phyloP scores from a whole-genome alignment of 2,329 filamentous ascomycete genomes.

The Phyllosticta capitalensis region DNA sequence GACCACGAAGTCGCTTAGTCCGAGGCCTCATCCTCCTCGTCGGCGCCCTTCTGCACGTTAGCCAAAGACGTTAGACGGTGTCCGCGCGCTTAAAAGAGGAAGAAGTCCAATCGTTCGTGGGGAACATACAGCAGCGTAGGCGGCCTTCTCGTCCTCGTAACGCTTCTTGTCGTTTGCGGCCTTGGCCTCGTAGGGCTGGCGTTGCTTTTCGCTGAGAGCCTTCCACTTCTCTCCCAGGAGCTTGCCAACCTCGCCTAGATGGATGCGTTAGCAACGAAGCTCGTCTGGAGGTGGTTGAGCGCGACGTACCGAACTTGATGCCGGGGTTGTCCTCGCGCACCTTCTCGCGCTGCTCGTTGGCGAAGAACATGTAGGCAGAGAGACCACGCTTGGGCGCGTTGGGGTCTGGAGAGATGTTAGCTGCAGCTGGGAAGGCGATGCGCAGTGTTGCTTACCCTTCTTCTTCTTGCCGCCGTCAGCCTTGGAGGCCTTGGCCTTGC shows the following conservation, averaged over 20 bases:
- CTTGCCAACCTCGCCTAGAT: slow-evolving; percentile 85
- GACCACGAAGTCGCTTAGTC: slow-evolving; percentile 19
- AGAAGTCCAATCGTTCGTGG: background rate
- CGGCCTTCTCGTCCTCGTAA: slow-evolving; percentile 95
- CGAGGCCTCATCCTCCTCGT: slow-evolving; percentile 30
- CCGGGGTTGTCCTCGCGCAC: slow-evolving; percentile 97
- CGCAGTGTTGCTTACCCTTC: slow-evolving; percentile 48
- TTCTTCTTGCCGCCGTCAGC: slow-evolving; percentile 54
- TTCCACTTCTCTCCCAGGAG: slow-evolving; percentile 98
- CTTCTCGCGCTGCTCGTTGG: slow-evolving; percentile 97
- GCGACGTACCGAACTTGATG: slow-evolving; percentile 75
- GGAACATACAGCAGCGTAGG: slow-evolving; percentile 40
- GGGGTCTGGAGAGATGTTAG: slow-evolving; percentile 55
- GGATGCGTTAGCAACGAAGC: slow-evolving; percentile 12
- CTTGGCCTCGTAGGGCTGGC: slow-evolving; percentile 91
- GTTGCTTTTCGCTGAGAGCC: slow-evolving; percentile 86
- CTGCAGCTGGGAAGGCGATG: background rate
- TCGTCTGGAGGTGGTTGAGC: slow-evolving; percentile 1
- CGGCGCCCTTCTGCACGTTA: slow-evolving; percentile 15
- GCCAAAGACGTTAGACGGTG: slow-evolving; percentile 12
- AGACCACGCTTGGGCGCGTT: slow-evolving; percentile 99
- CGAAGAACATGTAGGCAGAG: slow-evolving; percentile 99
- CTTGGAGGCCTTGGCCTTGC: slow-evolving; percentile 51
- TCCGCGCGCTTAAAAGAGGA: background rate
- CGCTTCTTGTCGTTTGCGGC: slow-evolving; percentile 97